Conservation (phyloP, 192 early-diverging fungal genomes). For the Rhizophagus sp. region DNA sequence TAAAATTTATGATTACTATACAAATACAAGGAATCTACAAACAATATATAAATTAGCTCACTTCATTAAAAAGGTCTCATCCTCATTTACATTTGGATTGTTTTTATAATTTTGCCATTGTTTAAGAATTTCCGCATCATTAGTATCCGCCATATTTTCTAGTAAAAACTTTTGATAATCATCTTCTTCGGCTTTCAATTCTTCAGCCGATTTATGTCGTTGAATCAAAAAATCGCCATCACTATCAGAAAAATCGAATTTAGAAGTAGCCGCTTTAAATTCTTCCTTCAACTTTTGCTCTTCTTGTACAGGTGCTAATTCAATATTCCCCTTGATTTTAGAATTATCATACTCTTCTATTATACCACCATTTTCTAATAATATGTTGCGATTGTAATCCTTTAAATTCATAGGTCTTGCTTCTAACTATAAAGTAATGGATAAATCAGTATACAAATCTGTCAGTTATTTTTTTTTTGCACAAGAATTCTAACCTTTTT, state of each 20-base stretch:
- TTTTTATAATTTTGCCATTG: constrained; percentile 60
- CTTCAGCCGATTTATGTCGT: constrained; percentile 72
- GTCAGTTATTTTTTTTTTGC: not conserved
- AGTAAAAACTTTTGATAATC: constrained; percentile 90
- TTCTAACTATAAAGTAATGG: not conserved
- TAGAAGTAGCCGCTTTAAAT: constrained; percentile 56
- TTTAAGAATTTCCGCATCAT: constrained; percentile 55
- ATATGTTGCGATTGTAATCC: constrained; percentile 81
- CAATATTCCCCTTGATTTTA: constrained; percentile 42
- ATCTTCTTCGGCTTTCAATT: constrained; percentile 79
- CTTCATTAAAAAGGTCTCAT: constrained; percentile 81
- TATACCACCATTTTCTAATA: constrained; percentile 65
- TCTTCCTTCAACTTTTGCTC: constrained; percentile 76
- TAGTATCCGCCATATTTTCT: constrained; percentile 65
- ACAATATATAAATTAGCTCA: constrained; percentile 31
- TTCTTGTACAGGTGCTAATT: constrained; percentile 79
- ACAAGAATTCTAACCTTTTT: constrained; percentile 31
- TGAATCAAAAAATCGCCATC: constrained; percentile 76
- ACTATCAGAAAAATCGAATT: constrained; percentile 39
- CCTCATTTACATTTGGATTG: constrained; percentile 48
- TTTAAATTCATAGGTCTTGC: constrained; percentile 77
- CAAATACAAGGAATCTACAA: not conserved
- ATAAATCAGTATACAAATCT: not conserved
- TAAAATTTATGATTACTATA: not conserved
- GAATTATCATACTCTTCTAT: constrained; percentile 49